Evolutionary conservation across 352 stramenopile species (phyloP), one percentile per base, ranked within the genome.

Genomic region (Peronospora tabacina): DNA sequence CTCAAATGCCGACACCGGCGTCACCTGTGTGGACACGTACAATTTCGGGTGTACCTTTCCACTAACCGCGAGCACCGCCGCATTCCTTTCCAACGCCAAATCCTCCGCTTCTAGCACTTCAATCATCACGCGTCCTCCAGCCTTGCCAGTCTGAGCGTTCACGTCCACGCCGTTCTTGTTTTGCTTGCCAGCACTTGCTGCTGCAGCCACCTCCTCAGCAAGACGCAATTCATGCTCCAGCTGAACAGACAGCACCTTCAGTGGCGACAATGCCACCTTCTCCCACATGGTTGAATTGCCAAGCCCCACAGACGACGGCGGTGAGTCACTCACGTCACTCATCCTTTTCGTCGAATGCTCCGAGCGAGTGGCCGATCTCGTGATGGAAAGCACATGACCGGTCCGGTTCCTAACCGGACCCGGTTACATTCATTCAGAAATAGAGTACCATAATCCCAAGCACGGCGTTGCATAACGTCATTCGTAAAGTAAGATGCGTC

Each of bases 131-230:
- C 59, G 46, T 5, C 82, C 82, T 17, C 60, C 58, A 16, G 77
- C 79, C 46, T 86, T 90, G 40, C 72, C 63, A 17, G 75, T 75
- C 35, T 52, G 67, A 36, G 57, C 30, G 36, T 78, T 52, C 28
- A 89, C 20, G 49, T 93, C 82, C 24, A 93, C 70, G n/a, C 77
- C 82, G 32, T 88, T 59, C 59, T 79, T 86, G 62, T 93, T 93
- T 51, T 76, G 73, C 58, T 76, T 80, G 13, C 8, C 33, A 42
- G 22, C 49, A 8, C 33, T 16, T 2, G 58, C 53, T 16, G 55
- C 61, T 3, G 63, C 53, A 13, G 72, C 58, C 19, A 47, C 64
- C 39, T 79, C 71, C 41, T 82, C 48, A 0, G 80, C 65, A 19
- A 72, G 67, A 55, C 82, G 69, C 52, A 89, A 37, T 46, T 89